Evolutionary conservation across 371 early-diverging fungal genomes (phyloP).

Genomic region (Rozella allomycis): DNA sequence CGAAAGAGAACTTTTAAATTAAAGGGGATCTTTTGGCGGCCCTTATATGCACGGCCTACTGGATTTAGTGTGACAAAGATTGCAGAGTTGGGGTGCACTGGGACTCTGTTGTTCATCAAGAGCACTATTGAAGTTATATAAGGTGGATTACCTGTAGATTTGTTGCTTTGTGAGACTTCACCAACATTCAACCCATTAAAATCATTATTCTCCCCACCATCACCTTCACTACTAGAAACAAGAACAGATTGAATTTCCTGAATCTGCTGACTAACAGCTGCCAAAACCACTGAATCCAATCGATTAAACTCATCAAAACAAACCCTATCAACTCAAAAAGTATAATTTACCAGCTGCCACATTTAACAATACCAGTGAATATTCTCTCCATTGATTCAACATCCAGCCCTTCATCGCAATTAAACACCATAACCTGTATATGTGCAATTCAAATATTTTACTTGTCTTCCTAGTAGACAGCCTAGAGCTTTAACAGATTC

Average conservation of each 20-base stretch:
- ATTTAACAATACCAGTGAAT: conserved; percentile 26
- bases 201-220: no score
- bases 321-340: no score
- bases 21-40: no score
- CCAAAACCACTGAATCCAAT: conserved; percentile 1
- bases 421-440: conserved; percentile 38
- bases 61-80: conserved; percentile 1
- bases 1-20: no score
- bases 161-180: no score
- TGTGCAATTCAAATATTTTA: no score
- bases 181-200: no score
- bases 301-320: conserved; percentile 2
- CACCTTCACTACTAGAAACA: no score
- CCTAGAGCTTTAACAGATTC: conserved; percentile 31
- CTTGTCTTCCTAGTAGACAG: conserved; percentile 25
- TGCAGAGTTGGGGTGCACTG: background rate
- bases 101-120: background rate
- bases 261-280: background rate
- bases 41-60: conserved; percentile 1
- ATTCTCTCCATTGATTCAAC: conserved; percentile 29
- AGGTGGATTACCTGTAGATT: no score
- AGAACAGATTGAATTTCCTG: conserved; percentile 3
- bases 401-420: conserved; percentile 35
- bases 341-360: conserved; percentile 36
- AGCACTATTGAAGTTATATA: no score